These are phyloP conservation scores for Kernera saxatilis DNA, from an alignment of 345 rosid genomes.

Conservation along the genomic window DNA sequence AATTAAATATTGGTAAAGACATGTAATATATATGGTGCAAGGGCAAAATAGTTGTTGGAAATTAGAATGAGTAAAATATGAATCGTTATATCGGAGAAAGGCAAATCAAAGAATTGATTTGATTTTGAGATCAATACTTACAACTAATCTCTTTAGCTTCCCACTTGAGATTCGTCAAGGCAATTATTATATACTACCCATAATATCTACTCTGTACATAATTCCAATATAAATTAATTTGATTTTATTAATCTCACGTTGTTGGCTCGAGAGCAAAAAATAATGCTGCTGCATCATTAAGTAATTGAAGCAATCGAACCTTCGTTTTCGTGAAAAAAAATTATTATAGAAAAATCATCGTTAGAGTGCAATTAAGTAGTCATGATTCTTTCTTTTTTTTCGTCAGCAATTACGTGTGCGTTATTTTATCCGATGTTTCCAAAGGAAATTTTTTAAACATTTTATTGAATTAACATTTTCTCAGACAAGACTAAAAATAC, in stretches of 20 bases:
- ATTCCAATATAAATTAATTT: not conserved
- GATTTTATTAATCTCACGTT: not conserved
- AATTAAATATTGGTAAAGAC: not conserved
- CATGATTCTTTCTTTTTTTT: not conserved
- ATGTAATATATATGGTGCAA: not conserved
- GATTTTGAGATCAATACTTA: not conserved
- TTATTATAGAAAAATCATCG: not conserved
- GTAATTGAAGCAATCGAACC: constrained; percentile 4
- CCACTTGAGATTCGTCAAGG: not conserved
- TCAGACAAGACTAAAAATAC: not conserved
- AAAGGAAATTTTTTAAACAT: not conserved
- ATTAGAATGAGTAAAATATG: not conserved
- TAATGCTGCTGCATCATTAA: not conserved
- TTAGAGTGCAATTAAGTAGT: not conserved
- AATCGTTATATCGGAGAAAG: not conserved
- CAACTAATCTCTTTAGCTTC: not conserved
- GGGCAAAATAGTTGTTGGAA: not conserved
- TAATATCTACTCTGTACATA: not conserved
- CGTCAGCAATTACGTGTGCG: not conserved
- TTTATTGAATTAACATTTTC: not conserved
- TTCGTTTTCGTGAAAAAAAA: not conserved
- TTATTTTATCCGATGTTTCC: not conserved
- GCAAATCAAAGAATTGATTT: not conserved
- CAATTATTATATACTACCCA: not conserved
- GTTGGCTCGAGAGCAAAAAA: not conserved